Base-by-base conservation (phyloP, 2,329 filamentous ascomycete species). In the Sclerotiophoma versabilis region DNA sequence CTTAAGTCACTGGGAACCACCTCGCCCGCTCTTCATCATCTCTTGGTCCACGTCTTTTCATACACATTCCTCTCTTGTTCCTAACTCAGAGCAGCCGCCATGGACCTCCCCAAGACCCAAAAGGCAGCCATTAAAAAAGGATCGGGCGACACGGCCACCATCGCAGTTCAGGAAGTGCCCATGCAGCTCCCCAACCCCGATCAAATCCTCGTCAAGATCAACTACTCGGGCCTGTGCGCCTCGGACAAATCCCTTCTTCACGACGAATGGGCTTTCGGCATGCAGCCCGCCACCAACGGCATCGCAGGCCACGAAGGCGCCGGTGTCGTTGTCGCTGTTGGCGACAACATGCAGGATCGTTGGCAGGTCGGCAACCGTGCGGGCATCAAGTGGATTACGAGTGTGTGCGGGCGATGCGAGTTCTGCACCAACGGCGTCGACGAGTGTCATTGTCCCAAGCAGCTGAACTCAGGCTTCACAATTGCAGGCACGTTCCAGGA, bases 221-320 rank as follows among this genome's bases (percentile, higher is more conserved):
- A 84, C 54, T 77, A 77, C 44, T 85, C 82, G 0, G 83, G 83
- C 0, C 75, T 87, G 29, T 86, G 83, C 69, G 79, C 80, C 56
- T 80, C 77, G n/a, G 83, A 86, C 60, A 73, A 76, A 36, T 70
- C 66, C 8, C 64, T 77, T 0, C 49, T 76, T 2, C 66, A 71
- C 30, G 74, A 77, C 50, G 73, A 46, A 56, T 76, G 71, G 74
- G 44, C 60, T 1, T 49, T 74, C 26, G 50, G 34, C 2, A 75
- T 76, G 72, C n/a, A 83, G 83, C 73, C 95, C 92, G 80, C 78
- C 91, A 62, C 91, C 89, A 29, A 83, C 93, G 49, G 87, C 7
- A 74, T 96, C 49, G 92, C 92, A 69, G 91, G 91, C 33, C 83
- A 87, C 68, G 84, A 86, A 72, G 85, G 92, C 66, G 91, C 91